Evolutionary conservation across 371 early-diverging fungal species (phyloP), one percentile per base, ranked within the genome.

Genomic region (Rhizopus microsporus): DNA sequence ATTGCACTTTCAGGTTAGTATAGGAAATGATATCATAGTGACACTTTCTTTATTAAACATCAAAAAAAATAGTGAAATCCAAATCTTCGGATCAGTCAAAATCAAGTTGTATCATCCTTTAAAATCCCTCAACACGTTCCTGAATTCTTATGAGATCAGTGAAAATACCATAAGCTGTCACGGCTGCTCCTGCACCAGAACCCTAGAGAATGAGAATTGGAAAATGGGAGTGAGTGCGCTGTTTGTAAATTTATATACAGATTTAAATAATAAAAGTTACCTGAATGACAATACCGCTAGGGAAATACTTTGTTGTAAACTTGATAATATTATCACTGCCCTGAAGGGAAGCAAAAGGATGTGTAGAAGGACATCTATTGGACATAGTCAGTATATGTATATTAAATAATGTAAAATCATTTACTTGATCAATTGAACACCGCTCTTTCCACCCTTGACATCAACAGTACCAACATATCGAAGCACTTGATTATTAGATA

Each of bases 321-420:
- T 93, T 91, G 69, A 98, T 90, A 61, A 97, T 93, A 72, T 98
- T 98, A 65, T 98, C 98, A 74, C 94, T 94, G 38, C 95, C 95
- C 75, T 90, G 92, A 56, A 98, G 81, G n/a, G 88, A 82, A 9
- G 96, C 96, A 57, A 97, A 96, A 44, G 98, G 96, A 72, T 98
- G 99, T 50, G 86, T 84, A 33, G 81, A 79, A 16, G 93, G 86
- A 70, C 90, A 95, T 68, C 87, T 88, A 54, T 59, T 48, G 47
- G 4, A 46, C 17, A 13, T 33, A 23, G 16, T 50, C 8, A 50
- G 29, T 29, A 23, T 23, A 23, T 23, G 23, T 23, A 23, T 23
- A 23, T 52, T 52, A 29, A 15, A 52, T 17, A 7, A 23, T 23
- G 1, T 12, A n/a, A 7, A 7, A 17, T 7, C 13, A 31, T 33